Evolutionary conservation across 140 eudicot genomes (phyloP).

Genomic region (Erigeron philadelphicus): DNA sequence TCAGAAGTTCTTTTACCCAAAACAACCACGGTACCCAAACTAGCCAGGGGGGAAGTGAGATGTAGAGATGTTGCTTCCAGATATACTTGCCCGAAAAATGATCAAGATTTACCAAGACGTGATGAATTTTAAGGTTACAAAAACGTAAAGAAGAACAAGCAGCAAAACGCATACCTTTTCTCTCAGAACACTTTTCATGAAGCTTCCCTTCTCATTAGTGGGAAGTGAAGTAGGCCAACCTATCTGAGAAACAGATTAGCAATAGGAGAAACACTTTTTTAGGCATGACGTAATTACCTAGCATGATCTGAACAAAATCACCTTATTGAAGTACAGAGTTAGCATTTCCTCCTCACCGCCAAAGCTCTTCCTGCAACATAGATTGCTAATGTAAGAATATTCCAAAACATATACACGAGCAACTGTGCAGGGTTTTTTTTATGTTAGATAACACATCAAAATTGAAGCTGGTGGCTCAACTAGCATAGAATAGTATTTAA

Average conservation of each 20-base stretch:
- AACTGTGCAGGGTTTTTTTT: not conserved
- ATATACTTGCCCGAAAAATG: not conserved
- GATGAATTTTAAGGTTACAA: not conserved
- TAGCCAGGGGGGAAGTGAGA: no score
- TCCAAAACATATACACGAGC: not conserved
- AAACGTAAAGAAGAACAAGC: not conserved
- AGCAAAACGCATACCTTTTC: slow-evolving; percentile 59
- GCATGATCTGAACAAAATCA: slow-evolving; percentile 30
- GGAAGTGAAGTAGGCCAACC: slow-evolving; percentile 99
- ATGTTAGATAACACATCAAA: slow-evolving; percentile 1
- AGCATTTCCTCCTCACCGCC: slow-evolving; percentile 95
- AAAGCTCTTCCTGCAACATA: slow-evolving; percentile 63
- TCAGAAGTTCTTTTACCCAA: not conserved
- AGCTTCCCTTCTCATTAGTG: slow-evolving; percentile 73
- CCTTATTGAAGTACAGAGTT: slow-evolving; percentile 76
- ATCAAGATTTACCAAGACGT: no score
- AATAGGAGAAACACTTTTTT: slow-evolving; percentile 10
- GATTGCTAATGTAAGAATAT: slow-evolving; percentile 12
- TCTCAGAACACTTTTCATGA: slow-evolving; percentile 61
- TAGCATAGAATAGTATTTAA: not conserved
- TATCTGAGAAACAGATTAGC: slow-evolving; percentile 48
- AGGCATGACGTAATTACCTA: not conserved
- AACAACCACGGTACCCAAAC: no score
- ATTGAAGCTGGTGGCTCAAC: not conserved
- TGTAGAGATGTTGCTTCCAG: not conserved